Evolutionary conservation across 164 flowering plant genomes (phyloP), one percentile per base, ranked within the genome.

Genomic region (Aristolochia fimbriata): DNA sequence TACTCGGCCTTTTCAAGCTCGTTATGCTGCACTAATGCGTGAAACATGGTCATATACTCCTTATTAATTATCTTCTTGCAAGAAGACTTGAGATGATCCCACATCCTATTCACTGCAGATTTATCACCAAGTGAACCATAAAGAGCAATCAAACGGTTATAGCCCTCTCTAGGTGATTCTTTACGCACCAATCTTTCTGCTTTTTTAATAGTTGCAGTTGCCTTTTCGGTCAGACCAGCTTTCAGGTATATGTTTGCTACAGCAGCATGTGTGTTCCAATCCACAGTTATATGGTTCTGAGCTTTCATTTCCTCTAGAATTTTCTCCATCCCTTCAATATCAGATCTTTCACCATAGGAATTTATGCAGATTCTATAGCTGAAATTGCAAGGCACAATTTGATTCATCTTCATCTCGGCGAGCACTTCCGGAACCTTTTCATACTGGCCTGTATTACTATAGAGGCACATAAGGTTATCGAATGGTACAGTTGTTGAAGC

Each of bases 1-100:
- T 63, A 68, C 57, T 76, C 82, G 0, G 74, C 76, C 41, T 77
- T 86, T 31, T 70, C 73, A 60, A 83, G 53, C 52, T 81, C 83
- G 37, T 74, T 76, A 11, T 80, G 41, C 71, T 70, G 75, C 47
- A 71, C 22, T 10, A 83, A 60, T 1, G 81, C 74, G 11, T 61
- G 55, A 23, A 81, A 65, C 75, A 81, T 70, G 52, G 66, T 10
- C 14, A 30, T 27, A 62, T 73, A 79, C 19, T 65, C 72, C 22
- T 58, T 62, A 50, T 77, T 82, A 9, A 59, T 45, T 6, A 74
- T 21, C 56, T 51, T 68, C 20, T 25, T 62, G 1, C 22, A 51
- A 11, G 43, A 37, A 37, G 66, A 37, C 2, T 43, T 47, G 70
- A 74, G 78, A 73, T 71, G 53, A 15, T 61, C 53, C 84, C 81